Conservation (phyloP, 2,329 filamentous ascomycete genomes). For the Epichloe baconii region DNA sequence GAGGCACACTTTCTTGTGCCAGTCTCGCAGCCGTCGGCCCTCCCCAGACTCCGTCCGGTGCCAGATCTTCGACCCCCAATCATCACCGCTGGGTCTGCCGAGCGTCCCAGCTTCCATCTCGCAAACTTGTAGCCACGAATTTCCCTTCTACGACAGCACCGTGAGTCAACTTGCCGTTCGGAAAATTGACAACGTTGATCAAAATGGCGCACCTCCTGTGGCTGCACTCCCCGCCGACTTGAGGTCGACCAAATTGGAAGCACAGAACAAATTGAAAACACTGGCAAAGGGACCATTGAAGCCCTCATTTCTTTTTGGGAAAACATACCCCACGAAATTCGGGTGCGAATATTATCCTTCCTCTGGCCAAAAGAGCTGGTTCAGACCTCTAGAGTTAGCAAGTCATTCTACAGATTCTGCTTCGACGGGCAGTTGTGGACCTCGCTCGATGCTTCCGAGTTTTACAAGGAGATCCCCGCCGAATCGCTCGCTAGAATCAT, state of each 20-base stretch:
- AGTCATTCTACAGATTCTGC: conserved; percentile 67
- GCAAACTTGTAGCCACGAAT: conserved; percentile 27
- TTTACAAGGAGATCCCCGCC: conserved; percentile 77
- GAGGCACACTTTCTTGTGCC: conserved; percentile 40
- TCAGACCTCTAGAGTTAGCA: conserved; percentile 62
- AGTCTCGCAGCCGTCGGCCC: conserved; percentile 32
- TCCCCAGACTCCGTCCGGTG: conserved; percentile 15
- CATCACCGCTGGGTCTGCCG: conserved; percentile 26
- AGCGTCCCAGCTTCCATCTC: conserved; percentile 25
- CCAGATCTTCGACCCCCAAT: conserved; percentile 19
- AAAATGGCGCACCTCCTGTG: conserved; percentile 29
- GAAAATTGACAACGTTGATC: conserved; percentile 39
- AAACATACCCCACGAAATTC: conserved; percentile 70
- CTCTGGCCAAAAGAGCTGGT: conserved; percentile 72
- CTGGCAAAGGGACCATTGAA: conserved; percentile 14
- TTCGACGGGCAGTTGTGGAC: conserved; percentile 94
- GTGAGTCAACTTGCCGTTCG: conserved; percentile 38
- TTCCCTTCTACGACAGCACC: conserved; percentile 25
- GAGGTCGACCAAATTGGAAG: conserved; percentile 27
- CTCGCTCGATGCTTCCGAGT: conserved; percentile 69
- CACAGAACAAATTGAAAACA: conserved; percentile 9
- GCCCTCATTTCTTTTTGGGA: conserved; percentile 55
- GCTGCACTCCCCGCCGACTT: conserved; percentile 53
- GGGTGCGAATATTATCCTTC: conserved; percentile 63
- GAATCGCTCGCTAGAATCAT: conserved; percentile 78